phyloP scores from a whole-genome alignment of 306 rosid genomes.

The Biancaea sappan region DNA sequence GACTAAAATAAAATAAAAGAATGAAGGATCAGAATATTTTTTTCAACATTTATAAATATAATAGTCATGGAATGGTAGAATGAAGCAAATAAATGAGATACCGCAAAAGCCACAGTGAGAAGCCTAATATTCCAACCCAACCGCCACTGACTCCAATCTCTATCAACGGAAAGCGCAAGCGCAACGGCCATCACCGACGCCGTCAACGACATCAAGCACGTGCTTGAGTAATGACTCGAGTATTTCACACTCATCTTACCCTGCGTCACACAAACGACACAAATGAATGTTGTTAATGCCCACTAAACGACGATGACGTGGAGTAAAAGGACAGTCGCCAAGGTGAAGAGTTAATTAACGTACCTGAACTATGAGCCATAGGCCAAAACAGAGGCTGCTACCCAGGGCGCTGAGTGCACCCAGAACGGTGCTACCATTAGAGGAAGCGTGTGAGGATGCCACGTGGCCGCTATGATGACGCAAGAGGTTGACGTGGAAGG shows the following conservation, averaged over 20 bases:
- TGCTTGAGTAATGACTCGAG: slow-evolving; percentile 39
- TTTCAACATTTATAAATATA: too few relatives aligned
- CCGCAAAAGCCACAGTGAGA: slow-evolving; percentile 17
- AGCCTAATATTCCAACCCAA: slow-evolving; percentile 23
- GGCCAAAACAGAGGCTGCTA: slow-evolving; percentile 31
- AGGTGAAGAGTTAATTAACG: too few relatives aligned
- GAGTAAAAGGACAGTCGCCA: background rate
- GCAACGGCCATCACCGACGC: slow-evolving; percentile 16
- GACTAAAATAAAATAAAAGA: too few relatives aligned
- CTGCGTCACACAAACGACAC: slow-evolving; percentile 32
- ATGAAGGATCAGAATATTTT: too few relatives aligned
- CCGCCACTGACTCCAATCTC: slow-evolving; percentile 35
- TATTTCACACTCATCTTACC: slow-evolving; percentile 42
- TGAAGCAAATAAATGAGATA: too few relatives aligned
- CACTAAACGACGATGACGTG: background rate
- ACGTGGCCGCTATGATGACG: slow-evolving; percentile 6
- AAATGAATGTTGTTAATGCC: too few relatives aligned
- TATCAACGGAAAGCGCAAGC: slow-evolving; percentile 32
- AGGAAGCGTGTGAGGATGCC: background rate
- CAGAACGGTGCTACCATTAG: background rate
- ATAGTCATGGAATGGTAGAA: too few relatives aligned
- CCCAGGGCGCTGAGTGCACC: slow-evolving; percentile 32
- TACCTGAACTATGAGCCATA: slow-evolving; percentile 59
- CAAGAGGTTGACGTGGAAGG: slow-evolving; percentile 22
- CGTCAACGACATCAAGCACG: slow-evolving; percentile 36